Conservation (phyloP, 2,329 filamentous ascomycete species). For the Didymella pinodella region DNA sequence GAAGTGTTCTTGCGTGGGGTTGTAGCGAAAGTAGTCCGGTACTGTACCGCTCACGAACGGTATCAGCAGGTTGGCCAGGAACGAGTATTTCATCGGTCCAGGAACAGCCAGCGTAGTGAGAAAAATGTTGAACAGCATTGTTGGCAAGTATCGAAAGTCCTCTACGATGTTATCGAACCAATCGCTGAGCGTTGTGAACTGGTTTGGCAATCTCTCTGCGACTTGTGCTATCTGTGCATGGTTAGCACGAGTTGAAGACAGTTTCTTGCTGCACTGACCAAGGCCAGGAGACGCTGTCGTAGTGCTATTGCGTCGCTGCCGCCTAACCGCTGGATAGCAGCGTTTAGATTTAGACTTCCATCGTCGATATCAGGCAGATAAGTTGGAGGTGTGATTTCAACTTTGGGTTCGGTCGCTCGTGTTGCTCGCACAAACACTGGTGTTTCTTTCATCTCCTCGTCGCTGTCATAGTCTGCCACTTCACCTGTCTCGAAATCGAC, state of each 20-base stretch:
- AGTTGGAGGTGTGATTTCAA: background rate
- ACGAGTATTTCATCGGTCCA: slow-evolving; percentile 56
- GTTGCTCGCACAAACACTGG: slow-evolving; percentile 16
- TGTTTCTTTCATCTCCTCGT: slow-evolving; percentile 43
- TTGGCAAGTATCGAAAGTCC: slow-evolving; percentile 65
- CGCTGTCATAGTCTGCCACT: slow-evolving; percentile 62
- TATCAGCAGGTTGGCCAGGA: slow-evolving; percentile 51
- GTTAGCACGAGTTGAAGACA: slow-evolving; percentile 26
- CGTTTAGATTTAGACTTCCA: slow-evolving; percentile 15
- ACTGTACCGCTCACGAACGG: slow-evolving; percentile 35
- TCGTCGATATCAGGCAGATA: slow-evolving; percentile 16
- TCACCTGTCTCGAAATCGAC: slow-evolving; percentile 63
- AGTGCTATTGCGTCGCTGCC: slow-evolving; percentile 65
- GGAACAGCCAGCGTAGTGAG: slow-evolving; percentile 58
- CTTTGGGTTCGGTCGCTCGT: slow-evolving; percentile 14
- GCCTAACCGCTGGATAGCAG: slow-evolving; percentile 44
- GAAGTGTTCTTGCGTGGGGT: slow-evolving; percentile 42
- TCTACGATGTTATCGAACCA: slow-evolving; percentile 68
- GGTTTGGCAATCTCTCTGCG: slow-evolving; percentile 49
- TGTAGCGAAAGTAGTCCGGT: slow-evolving; percentile 36
- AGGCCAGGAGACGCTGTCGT: slow-evolving; percentile 68
- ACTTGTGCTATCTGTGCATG: slow-evolving; percentile 48
- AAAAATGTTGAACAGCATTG: slow-evolving; percentile 66
- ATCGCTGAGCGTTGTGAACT: slow-evolving; percentile 61
- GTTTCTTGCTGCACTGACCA: slow-evolving; percentile 52